phyloP scores from a whole-genome alignment of 345 rosid species.

The Carallia pectinifolia region DNA sequence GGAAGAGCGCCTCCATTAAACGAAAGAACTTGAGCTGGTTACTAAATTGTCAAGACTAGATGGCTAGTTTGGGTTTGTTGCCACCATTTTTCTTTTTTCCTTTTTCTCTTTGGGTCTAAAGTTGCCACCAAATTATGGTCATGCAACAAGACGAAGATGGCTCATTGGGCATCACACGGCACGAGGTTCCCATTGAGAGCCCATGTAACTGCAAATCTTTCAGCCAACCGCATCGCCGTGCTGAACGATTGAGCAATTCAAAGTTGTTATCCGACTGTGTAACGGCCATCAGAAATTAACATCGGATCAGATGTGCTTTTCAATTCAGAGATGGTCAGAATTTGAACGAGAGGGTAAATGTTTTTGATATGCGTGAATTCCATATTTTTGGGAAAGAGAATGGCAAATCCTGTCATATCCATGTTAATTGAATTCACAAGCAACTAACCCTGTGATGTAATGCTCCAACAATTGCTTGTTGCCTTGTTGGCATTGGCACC shows the following conservation, averaged over 20 bases:
- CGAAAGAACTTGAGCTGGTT: no score
- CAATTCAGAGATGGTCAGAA: neutral
- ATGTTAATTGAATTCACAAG: neutral
- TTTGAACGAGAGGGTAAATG: neutral
- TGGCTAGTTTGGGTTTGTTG: no score
- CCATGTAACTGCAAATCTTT: no score
- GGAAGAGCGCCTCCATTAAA: no score
- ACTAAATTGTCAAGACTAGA: no score
- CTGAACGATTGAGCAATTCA: conserved; percentile 9
- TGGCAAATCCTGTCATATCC: neutral
- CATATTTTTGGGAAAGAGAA: neutral
- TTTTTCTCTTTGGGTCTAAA: no score
- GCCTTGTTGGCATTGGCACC: neutral
- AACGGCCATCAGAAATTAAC: neutral
- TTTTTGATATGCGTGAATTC: conserved; percentile 28
- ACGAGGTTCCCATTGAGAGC: no score
- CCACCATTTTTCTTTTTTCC: no score
- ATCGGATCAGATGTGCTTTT: neutral
- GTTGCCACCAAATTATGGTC: no score
- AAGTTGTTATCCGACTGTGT: neutral
- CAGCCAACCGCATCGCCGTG: no score
- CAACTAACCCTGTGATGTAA: neutral
- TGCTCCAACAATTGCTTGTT: neutral
- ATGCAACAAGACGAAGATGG: no score
- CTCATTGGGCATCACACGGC: no score